Percentiles rank a stretch among this genome's conserved stretches.
Evolutionary conservation across 495 filamentous ascomycete species (phyloP).

Genomic region (Clohesyomyces aquaticus): DNA sequence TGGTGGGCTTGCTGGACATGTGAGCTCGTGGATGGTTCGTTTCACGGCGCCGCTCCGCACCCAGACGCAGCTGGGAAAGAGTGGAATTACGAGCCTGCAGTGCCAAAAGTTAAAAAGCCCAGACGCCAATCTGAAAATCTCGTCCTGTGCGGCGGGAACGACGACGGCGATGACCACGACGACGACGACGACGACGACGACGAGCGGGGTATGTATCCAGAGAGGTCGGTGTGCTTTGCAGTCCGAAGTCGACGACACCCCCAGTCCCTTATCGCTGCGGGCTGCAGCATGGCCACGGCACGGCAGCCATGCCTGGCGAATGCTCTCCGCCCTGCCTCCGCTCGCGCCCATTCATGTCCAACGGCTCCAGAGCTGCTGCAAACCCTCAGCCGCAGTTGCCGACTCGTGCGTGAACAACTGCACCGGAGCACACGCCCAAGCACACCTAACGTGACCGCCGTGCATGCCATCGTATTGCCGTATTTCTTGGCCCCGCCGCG

Average conservation of each 20-base stretch:
- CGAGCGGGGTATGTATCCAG: too few relatives aligned
- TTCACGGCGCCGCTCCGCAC: neutral
- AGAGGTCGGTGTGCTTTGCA: too few relatives aligned
- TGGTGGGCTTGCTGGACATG: neutral
- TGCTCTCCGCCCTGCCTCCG: too few relatives aligned
- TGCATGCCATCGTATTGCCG: neutral
- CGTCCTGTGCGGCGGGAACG: neutral
- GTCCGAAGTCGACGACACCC: too few relatives aligned
- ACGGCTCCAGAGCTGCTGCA: neutral
- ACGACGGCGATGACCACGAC: neutral
- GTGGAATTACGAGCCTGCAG: neutral
- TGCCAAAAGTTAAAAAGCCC: neutral
- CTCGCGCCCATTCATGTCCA: neutral
- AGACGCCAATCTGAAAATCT: neutral
- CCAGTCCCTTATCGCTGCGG: neutral
- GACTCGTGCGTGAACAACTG: neutral
- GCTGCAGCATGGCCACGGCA: neutral
- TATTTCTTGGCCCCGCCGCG: conserved; percentile 10
- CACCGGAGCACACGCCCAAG: neutral
- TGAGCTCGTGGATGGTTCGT: neutral
- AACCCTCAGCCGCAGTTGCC: conserved; percentile 24
- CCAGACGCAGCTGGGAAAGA: too few relatives aligned
- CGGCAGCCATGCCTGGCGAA: too few relatives aligned
- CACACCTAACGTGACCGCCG: neutral
- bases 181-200: too few relatives aligned